Conservation (phyloP, 1,284 basidiomycete species). For the Irpex rosettiformis region DNA sequence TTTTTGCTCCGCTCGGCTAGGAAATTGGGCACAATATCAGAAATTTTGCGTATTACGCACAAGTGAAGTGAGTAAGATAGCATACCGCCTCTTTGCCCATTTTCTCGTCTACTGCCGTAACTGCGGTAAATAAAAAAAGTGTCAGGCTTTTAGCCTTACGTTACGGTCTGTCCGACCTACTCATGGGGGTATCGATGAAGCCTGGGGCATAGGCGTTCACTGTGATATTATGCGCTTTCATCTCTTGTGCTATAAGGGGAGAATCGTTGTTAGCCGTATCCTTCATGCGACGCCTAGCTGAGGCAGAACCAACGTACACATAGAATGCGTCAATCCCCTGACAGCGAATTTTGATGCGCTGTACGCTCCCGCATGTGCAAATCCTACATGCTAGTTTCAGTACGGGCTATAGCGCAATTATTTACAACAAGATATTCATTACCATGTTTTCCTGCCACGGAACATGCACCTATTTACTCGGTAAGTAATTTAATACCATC, state of each 20-base stretch:
- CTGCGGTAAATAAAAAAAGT: not conserved
- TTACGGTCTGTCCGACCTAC: slow-evolving; percentile 12
- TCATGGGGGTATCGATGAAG: slow-evolving; percentile 20
- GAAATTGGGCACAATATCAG: not conserved
- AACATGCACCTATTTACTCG: slow-evolving; percentile 14
- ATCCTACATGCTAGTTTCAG: slow-evolving; percentile 12
- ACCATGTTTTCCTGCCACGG: slow-evolving; percentile 16
- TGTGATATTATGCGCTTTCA: slow-evolving; percentile 21
- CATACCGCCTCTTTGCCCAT: not conserved
- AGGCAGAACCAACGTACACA: not conserved
- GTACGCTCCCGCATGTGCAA: slow-evolving; percentile 17
- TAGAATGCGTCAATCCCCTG: slow-evolving; percentile 28
- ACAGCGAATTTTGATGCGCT: slow-evolving; percentile 32
- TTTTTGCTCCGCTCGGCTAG: not conserved
- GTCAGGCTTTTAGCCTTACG: not conserved
- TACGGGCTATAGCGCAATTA: not conserved
- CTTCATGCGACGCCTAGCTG: not conserved
- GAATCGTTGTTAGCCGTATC: not conserved
- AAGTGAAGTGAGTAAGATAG: not conserved
- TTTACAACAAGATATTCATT: not conserved
- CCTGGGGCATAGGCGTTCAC: slow-evolving; percentile 28
- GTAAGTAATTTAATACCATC: not conserved
- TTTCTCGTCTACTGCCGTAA: not conserved
- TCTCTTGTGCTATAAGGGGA: slow-evolving; percentile 21
- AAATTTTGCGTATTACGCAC: not conserved